Evolutionary conservation across 2,329 filamentous ascomycete genomes (phyloP), one percentile per base, ranked within the genome.

Genomic region (Davidsoniella eucalypti): DNA sequence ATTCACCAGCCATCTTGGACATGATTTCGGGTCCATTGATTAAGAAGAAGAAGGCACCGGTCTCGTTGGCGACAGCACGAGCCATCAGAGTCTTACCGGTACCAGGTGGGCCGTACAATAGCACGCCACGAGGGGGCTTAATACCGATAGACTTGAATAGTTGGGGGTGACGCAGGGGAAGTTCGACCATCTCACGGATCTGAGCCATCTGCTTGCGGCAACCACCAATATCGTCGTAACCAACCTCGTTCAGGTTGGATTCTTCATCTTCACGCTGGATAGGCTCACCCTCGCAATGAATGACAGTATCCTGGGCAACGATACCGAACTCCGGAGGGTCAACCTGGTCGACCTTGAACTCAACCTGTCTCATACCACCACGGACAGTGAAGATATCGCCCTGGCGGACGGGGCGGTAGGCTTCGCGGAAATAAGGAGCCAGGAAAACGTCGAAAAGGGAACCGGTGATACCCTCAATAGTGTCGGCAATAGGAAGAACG

Each of bases 71-170:
- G 51, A 98, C 92, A 56, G 92, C 92, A 68, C 92, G 86, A 62
- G 92, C 92, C 92, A 96, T 96, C 59, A 98, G 72, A 37, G 92
- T 98, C 77, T 98, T 98, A 82, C 92, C 92, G 56, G 92, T 96
- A 84, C 92, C 92, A 9, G 92, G 92, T 61, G 92, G 92, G 57
- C 92, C 92, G 66, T 84, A 90, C 63, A 98, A 87, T 63, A 98
- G 78, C 62, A 96, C 94, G 80, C 92, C 92, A 62, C 92, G 87
- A 43, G 92, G 92, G 51, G 92, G 92, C 78, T 98, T 98, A 73
- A 98, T 95, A 79, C 92, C 92, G 63, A 98, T 96, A 39, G 90
- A 96, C 76, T 96, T 98, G 84, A 98, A 98, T 47, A 98, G 83
- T 68, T 96, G 92, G 54, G 92, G 92, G 69, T 98, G 92, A 62